These are phyloP conservation scores for peach (Prunus persica) DNA, from an alignment of 306 rosid species.

Conservation along the genomic window DNA sequence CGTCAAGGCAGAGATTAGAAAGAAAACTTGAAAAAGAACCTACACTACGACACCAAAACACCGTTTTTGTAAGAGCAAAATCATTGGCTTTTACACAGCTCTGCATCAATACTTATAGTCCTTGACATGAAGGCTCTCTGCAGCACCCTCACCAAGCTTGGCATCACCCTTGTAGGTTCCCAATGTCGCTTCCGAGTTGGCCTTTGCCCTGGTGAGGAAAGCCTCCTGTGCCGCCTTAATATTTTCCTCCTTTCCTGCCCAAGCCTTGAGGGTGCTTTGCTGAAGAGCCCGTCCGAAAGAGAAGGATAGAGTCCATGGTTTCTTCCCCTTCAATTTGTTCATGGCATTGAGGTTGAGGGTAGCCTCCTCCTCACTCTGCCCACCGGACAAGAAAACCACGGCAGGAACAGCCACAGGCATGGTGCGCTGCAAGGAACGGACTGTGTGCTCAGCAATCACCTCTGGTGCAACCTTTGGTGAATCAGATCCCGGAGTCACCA, in stretches of 20 bases:
- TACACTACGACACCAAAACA: background rate
- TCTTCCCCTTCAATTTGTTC: conserved; percentile 63
- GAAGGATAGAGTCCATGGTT: conserved; percentile 81
- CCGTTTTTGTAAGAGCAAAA: background rate
- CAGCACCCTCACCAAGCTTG: conserved; percentile 53
- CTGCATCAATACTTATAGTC: conserved; percentile 42
- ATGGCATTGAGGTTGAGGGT: conserved; percentile 72
- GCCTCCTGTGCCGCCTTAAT: conserved; percentile 59
- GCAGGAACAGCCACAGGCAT: conserved; percentile 71
- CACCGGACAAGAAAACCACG: conserved; percentile 71
- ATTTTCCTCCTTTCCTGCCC: conserved; percentile 66
- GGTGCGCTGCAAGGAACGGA: conserved; percentile 62
- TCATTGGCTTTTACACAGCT: background rate
- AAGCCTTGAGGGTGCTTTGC: conserved; percentile 73
- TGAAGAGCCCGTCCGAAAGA: conserved; percentile 81
- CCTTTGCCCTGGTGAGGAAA: conserved; percentile 55
- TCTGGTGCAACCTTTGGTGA: conserved; percentile 56
- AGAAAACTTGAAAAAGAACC: background rate
- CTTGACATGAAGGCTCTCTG: conserved; percentile 66
- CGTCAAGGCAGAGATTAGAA: background rate
- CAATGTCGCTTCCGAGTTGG: conserved; percentile 71
- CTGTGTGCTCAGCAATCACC: conserved; percentile 59
- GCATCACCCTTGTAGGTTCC: conserved; percentile 77
- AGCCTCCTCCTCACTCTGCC: conserved; percentile 89
- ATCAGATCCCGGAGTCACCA: conserved; percentile 82